These are phyloP conservation scores for Botrytis deweyae DNA, from an alignment of 2,329 filamentous ascomycete genomes.

Conservation along the genomic window DNA sequence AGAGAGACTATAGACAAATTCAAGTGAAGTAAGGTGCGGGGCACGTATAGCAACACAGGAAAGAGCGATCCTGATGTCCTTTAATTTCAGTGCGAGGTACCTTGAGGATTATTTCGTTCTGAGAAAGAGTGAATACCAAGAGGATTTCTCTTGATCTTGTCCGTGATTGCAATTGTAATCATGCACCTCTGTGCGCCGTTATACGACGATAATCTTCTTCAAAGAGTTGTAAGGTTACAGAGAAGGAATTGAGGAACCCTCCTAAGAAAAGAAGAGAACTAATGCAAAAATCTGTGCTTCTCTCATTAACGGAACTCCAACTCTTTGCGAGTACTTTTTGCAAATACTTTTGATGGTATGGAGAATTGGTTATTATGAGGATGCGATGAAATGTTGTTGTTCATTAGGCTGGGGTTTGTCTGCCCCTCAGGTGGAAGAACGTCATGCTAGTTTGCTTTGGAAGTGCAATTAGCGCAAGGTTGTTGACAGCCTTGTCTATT, in stretches of 20 bases:
- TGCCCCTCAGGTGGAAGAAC: constrained; percentile 6
- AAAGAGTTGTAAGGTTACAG: background rate
- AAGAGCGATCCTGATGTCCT: background rate
- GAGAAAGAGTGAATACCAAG: background rate
- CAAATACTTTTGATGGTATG: background rate
- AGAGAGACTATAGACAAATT: background rate
- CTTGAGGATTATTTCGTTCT: background rate
- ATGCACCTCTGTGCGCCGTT: background rate
- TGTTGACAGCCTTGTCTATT: background rate
- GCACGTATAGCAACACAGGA: background rate
- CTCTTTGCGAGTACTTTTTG: background rate
- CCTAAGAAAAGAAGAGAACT: background rate
- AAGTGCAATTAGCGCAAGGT: background rate
- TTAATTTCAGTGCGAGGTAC: background rate
- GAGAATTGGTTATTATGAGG: background rate
- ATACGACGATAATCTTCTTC: background rate
- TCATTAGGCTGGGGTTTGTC: background rate
- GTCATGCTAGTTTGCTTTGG: background rate
- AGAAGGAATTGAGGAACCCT: background rate
- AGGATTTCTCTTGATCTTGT: background rate
- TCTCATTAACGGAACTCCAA: background rate
- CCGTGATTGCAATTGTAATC: background rate
- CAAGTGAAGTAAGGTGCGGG: background rate
- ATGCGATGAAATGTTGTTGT: background rate
- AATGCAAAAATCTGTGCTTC: background rate